Base-by-base conservation (phyloP, 192 early-diverging fungal species). In the Jimgerdemannia flammicorona region DNA sequence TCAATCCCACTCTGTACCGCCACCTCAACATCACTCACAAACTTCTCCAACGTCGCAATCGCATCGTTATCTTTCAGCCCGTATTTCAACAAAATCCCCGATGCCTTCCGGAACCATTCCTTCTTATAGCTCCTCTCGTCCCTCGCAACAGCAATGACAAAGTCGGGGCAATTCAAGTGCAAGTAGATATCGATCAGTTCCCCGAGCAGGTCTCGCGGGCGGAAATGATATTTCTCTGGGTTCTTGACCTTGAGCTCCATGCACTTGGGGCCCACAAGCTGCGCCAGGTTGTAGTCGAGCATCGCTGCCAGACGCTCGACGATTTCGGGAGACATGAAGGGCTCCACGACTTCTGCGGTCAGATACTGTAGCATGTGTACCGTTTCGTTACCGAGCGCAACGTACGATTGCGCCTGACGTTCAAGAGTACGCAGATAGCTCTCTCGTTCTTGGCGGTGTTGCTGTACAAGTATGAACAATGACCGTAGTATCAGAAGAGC, bases 261-360 rank as follows among this genome's bases (percentile, higher is more conserved):
- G 84, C 94, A 96, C 73, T 92, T 91, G 8, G 96, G 95, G 0
- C 98, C 98, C 1, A 96, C 96, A 67, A 99, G 82, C 44, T 92
- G 91, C 4, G 90, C 83, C 49, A 99, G 83, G 72, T 97, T 98
- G 79, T 94, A 97, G 82, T 99, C 94, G 66, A 99, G 86, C 98
- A 99, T 99, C n/a, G 95, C 94, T 2, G 97, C 97, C 49, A 99
- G 85, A 3, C 95, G 87, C 65, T 93, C 93, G 18, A 98, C 96
- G 67, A 99, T 94, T 75, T 96, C 94, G 19, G 88, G 85, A 17
- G 90, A 91, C 85, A 97, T 83, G 84, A 99, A 99, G 4, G 96
- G 94, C 42, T 87, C 77, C 4, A 92, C 91, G 17, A 94, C 92
- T 44, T 91, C 87, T 11, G 87, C 82, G 17, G 95, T 93, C 81